Percentiles rank a stretch among this genome's conserved stretches.
These are phyloP conservation scores for Botrytis fabae DNA, from an alignment of 2,329 filamentous ascomycete genomes.

Conservation along the genomic window DNA sequence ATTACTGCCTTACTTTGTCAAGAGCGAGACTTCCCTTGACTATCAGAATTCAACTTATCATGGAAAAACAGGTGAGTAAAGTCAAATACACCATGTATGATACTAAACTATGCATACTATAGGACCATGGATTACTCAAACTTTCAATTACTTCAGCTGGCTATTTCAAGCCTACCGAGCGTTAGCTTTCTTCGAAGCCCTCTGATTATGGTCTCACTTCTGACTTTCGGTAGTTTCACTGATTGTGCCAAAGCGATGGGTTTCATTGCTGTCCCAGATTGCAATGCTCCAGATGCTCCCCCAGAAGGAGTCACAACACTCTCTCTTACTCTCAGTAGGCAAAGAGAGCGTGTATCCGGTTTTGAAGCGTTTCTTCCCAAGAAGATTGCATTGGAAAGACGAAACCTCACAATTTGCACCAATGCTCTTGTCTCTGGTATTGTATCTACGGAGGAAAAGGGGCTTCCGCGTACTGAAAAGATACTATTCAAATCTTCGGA, in stretches of 20 bases:
- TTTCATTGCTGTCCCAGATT: neutral
- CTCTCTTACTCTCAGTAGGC: constrained; percentile 18
- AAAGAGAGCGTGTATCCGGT: constrained; percentile 24
- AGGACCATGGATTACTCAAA: constrained; percentile 18
- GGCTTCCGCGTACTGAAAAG: neutral
- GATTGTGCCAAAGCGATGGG: neutral
- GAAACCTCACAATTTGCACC: constrained; percentile 23
- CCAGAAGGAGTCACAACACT: constrained; percentile 19
- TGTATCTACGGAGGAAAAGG: constrained; percentile 1
- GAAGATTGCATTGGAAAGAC: constrained; percentile 16
- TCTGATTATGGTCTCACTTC: neutral
- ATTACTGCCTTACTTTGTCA: constrained; percentile 47
- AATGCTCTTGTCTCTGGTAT: constrained; percentile 17
- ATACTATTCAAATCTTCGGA: constrained; percentile 16
- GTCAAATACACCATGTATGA: neutral
- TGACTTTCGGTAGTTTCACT: neutral
- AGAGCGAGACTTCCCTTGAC: constrained; percentile 30
- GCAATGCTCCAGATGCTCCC: constrained; percentile 17
- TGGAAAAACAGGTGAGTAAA: neutral
- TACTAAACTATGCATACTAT: neutral
- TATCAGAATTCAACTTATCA: neutral
- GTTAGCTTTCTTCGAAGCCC: neutral
- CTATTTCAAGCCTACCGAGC: constrained; percentile 11
- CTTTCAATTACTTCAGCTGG: constrained; percentile 11
- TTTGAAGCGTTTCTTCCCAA: constrained; percentile 25